Evolutionary conservation across 306 rosid genomes (phyloP), one percentile per base, ranked within the genome.

Genomic region (Prinsepia uniflora): DNA sequence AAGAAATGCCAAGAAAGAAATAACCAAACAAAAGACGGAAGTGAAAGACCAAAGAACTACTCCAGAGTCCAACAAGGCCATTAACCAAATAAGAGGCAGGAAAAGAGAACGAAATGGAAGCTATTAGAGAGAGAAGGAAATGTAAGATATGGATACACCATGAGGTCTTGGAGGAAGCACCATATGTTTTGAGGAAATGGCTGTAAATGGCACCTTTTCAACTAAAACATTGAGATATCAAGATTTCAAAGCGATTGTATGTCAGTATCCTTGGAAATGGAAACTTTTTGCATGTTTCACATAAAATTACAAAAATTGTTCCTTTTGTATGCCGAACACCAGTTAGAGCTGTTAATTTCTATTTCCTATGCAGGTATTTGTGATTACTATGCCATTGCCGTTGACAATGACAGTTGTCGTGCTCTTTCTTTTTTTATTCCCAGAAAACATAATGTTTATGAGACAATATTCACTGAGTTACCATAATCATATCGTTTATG

Each of bases 401-500:
- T 49, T 22, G 41, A 49, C 44, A 10, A 67, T 8, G 4, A 22
- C 56, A 30, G 57, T 46, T 24, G 20, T 5, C 4, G 4, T 20
- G 9, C 60, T 17, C 57, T 2, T 52, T 52, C 2, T 52, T 20
- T 20, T 17, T 50, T 17, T 1, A 2, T 30, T 15, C 10, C 0
- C 60, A 10, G 44, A 5, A 43, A 50, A 12, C 13, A 67, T 17
- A 3, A 46, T 14, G 18, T 40, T 43, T 4, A 10, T 22, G 40
- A 22, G 39, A 56, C 39, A 20, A 67, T 45, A 69, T 69, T 22
- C 59, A 76, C 75, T 70, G 75, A 69, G 73, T 85, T 84, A 93
- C 98, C 98, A 88, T 77, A 79, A 93, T 93, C 98, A 93, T 93
- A 78, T 93, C 98, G 63, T 93, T 92, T 73, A 93, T 87, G 84